Conservation (phyloP, 805 yeast genomes). For the Candida yuanshanica region DNA sequence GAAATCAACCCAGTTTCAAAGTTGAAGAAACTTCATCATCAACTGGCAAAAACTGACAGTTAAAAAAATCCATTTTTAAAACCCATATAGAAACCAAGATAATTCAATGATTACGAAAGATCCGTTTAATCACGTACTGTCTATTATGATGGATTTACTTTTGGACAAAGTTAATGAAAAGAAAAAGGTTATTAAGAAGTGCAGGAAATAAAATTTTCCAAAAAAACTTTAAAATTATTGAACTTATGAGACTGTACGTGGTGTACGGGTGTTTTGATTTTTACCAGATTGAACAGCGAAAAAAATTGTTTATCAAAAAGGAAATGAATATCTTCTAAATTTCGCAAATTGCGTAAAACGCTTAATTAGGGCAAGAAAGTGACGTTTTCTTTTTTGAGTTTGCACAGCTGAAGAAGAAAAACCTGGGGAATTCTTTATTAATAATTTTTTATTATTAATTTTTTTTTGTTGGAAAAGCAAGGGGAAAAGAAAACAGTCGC, state of each 20-base stretch:
- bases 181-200: constrained; percentile 9
- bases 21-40: neutral
- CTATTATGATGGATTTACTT: constrained; percentile 58
- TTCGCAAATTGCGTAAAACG: neutral
- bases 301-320: neutral
- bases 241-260: no score
- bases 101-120: constrained; percentile 1
- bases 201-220: constrained; percentile 5
- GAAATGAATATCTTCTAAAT: neutral
- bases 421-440: neutral
- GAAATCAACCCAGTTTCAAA: neutral
- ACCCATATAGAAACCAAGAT: neutral
- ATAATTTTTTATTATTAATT: no score
- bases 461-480: no score
- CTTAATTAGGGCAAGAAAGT: neutral
- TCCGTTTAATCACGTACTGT: constrained; percentile 47
- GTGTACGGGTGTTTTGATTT: constrained; percentile 1
- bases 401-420: no score
- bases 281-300: no score
- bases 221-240: neutral
- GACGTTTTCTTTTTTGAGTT: neutral
- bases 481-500: no score
- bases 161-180: constrained; percentile 55
- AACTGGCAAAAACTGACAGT: constrained; percentile 4
- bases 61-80: neutral